A percentile compares a stretch with the other conserved stretches of the same genome.
These are phyloP conservation scores for Iris pallida DNA, from an alignment of 116 monocot species.

Conservation along the genomic window DNA sequence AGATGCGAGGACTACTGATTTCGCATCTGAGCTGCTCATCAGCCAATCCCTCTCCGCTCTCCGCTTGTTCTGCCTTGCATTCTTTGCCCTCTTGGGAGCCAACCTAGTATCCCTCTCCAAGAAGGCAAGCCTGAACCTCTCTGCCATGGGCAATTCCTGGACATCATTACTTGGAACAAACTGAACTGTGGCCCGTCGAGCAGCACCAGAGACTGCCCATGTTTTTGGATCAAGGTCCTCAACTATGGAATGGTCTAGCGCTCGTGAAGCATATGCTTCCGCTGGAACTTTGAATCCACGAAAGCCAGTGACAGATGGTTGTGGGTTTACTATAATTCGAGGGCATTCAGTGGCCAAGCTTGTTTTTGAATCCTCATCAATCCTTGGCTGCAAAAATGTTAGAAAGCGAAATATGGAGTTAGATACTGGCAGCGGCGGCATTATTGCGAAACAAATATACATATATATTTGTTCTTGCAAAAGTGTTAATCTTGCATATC, in stretches of 20 bases:
- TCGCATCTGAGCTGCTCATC: constrained; percentile 52
- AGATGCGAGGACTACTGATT: constrained; percentile 67
- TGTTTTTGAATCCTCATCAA: constrained; percentile 61
- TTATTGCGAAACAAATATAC: too few relatives aligned
- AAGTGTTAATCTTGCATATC: too few relatives aligned
- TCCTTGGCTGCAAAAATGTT: constrained; percentile 52
- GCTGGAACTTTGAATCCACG: constrained; percentile 45
- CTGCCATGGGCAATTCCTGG: constrained; percentile 49
- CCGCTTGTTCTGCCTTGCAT: constrained; percentile 60
- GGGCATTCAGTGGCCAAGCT: constrained; percentile 67
- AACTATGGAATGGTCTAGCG: constrained; percentile 52
- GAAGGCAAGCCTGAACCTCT: constrained; percentile 83
- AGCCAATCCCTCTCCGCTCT: constrained; percentile 61
- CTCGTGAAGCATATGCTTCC: constrained; percentile 37
- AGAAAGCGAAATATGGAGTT: background rate
- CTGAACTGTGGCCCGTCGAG: constrained; percentile 5
- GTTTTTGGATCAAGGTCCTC: constrained; percentile 74
- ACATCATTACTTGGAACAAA: constrained; percentile 1
- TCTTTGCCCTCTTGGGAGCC: constrained; percentile 92
- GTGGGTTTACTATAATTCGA: constrained; percentile 70
- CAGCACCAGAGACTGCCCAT: constrained; percentile 34
- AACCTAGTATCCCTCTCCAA: constrained; percentile 72
- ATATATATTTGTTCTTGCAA: too few relatives aligned
- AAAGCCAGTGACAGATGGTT: constrained; percentile 31
- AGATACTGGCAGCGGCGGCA: background rate